A percentile compares a stretch with the other conserved stretches of the same genome.
Evolutionary conservation across 495 filamentous ascomycete species (phyloP).

Genomic region (Podospora sp.): DNA sequence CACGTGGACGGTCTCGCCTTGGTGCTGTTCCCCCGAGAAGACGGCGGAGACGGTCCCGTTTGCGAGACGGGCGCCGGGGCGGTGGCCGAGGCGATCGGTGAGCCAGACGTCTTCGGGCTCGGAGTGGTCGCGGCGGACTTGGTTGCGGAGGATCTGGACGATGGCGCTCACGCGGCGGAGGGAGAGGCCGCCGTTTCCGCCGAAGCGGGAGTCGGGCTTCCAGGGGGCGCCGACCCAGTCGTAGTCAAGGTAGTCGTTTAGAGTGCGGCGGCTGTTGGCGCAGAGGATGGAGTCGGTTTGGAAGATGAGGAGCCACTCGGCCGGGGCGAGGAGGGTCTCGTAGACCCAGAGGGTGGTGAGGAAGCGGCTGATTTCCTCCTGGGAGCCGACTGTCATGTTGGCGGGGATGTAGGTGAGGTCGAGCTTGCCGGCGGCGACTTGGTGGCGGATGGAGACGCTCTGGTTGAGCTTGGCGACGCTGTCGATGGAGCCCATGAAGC

Average conservation of each 20-base stretch:
- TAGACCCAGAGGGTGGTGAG: slow-evolving; percentile 52
- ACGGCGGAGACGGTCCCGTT: slow-evolving; percentile 45
- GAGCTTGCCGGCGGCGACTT: slow-evolving; percentile 47
- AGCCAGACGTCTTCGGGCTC: slow-evolving; percentile 57
- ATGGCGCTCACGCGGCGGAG: slow-evolving; percentile 51
- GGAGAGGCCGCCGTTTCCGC: slow-evolving; percentile 54
- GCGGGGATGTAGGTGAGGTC: slow-evolving; percentile 49
- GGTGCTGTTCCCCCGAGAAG: slow-evolving; percentile 51
- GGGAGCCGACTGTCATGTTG: slow-evolving; percentile 46
- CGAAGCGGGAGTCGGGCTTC: slow-evolving; percentile 44
- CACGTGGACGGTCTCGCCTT: slow-evolving; percentile 26
- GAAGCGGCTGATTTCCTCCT: slow-evolving; percentile 50
- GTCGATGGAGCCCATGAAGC: slow-evolving; percentile 50
- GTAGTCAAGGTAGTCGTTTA: slow-evolving; percentile 54
- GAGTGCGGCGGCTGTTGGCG: slow-evolving; percentile 45
- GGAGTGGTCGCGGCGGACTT: slow-evolving; percentile 38
- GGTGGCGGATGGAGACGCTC: slow-evolving; percentile 42
- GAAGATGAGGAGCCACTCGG: slow-evolving; percentile 51
- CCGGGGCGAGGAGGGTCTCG: slow-evolving; percentile 44
- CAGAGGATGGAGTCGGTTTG: slow-evolving; percentile 56
- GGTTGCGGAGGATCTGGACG: slow-evolving; percentile 47
- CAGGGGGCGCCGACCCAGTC: slow-evolving; percentile 59
- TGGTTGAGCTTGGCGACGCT: slow-evolving; percentile 43
- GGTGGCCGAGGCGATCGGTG: slow-evolving; percentile 46
- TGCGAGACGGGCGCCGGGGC: slow-evolving; percentile 45